Conservation (phyloP, 352 stramenopile genomes). For the Saprolegnia parasitica region DNA sequence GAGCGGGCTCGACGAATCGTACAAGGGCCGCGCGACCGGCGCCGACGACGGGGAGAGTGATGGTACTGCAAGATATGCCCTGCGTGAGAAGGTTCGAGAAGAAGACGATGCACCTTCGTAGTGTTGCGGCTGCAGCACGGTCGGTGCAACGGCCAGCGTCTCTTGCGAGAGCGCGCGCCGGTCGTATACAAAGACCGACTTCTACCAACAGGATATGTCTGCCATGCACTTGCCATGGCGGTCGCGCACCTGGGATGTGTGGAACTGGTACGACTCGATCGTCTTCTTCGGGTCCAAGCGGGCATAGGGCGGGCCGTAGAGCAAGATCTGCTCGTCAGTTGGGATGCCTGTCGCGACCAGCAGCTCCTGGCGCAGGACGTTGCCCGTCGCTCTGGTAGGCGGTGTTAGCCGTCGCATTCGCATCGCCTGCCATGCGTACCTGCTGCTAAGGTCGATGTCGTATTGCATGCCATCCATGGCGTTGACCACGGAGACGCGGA, state of each 20-base stretch:
- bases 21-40: conserved; percentile 60
- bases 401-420: not conserved
- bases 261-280: conserved; percentile 63
- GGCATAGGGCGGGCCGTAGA: conserved; percentile 70
- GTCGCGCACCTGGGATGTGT: conserved; percentile 35
- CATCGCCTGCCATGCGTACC: conserved; percentile 2
- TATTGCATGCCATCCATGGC: conserved; percentile 27
- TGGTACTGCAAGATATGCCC: conserved; percentile 39
- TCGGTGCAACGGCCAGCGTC: conserved; percentile 34
- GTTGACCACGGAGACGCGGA: conserved; percentile 25
- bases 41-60: conserved; percentile 51
- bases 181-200: conserved; percentile 80
- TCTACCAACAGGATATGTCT: conserved; percentile 32
- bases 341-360: conserved; percentile 54
- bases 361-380: conserved; percentile 65
- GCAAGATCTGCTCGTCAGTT: conserved; percentile 65
- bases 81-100: conserved; percentile 16
- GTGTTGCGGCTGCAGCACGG: conserved; percentile 43
- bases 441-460: conserved; percentile 6
- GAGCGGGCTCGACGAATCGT: conserved; percentile 72
- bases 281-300: conserved; percentile 65
- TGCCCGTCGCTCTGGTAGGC: conserved; percentile 49
- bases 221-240: not conserved
- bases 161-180: conserved; percentile 72
- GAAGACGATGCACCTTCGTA: conserved; percentile 34